Evolutionary conservation across 306 rosid genomes (phyloP).

Genomic region (cucumber (Cucumis sativus)): DNA sequence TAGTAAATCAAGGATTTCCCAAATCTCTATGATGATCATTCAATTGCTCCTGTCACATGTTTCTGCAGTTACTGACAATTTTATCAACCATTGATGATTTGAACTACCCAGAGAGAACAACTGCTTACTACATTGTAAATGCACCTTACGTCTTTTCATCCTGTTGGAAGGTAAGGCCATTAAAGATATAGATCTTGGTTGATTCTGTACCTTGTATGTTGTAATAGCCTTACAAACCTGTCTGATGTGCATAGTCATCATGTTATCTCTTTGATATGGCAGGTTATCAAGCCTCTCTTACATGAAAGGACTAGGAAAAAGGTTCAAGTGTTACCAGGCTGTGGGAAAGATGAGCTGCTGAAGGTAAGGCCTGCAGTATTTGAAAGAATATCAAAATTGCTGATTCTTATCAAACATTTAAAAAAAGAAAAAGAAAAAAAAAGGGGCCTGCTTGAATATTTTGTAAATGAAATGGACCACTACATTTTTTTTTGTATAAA

Average conservation of each 20-base stretch:
- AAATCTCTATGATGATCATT: not conserved
- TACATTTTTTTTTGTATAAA: not conserved
- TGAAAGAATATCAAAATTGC: not conserved
- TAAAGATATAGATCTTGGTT: constrained; percentile 10
- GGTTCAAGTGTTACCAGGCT: constrained; percentile 69
- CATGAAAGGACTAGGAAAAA: constrained; percentile 92
- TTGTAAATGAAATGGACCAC: not conserved
- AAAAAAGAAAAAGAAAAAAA: not conserved
- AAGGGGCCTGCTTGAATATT: not conserved
- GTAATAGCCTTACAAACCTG: not conserved
- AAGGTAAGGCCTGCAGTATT: constrained; percentile 31
- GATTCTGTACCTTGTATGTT: not conserved
- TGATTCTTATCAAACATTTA: not conserved
- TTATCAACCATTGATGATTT: constrained; percentile 84
- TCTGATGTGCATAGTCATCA: not conserved
- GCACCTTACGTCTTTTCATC: constrained; percentile 80
- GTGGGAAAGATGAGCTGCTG: constrained; percentile 80
- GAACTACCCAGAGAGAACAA: constrained; percentile 93
- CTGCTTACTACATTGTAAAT: constrained; percentile 79
- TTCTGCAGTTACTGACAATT: constrained; percentile 59
- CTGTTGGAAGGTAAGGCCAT: constrained; percentile 79
- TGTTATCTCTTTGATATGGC: not conserved
- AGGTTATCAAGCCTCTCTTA: constrained; percentile 94
- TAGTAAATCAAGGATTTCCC: not conserved
- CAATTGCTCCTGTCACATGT: constrained; percentile 12